phyloP scores from a whole-genome alignment of 345 rosid genomes.

The Combretum micranthum region DNA sequence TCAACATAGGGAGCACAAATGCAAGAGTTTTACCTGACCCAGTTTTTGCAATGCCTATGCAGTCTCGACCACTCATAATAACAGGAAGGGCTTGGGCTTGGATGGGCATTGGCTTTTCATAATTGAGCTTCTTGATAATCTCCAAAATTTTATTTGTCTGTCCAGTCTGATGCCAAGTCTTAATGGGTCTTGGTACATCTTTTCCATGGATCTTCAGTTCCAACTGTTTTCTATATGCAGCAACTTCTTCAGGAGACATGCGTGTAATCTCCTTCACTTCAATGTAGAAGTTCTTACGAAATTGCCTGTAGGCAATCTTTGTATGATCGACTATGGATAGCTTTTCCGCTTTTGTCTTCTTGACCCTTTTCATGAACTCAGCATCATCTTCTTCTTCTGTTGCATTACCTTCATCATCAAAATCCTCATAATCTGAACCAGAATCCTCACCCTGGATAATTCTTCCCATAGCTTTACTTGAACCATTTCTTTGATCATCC shows the following conservation, averaged over 20 bases:
- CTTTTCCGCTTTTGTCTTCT: conserved; percentile 95
- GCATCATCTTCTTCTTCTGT: conserved; percentile 87
- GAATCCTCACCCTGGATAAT: conserved; percentile 97
- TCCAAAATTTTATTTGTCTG: conserved; percentile 79
- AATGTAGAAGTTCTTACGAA: conserved; percentile 79
- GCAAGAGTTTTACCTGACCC: conserved; percentile 98
- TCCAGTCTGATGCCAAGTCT: conserved; percentile 96
- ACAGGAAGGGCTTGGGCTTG: conserved; percentile 93
- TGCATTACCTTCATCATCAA: conserved; percentile 52
- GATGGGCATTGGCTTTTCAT: conserved; percentile 92
- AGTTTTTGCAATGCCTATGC: conserved; percentile 95
- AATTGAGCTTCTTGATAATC: conserved; percentile 76
- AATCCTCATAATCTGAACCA: conserved; percentile 68
- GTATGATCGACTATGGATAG: conserved; percentile 87
- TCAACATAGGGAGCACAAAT: conserved; percentile 93
- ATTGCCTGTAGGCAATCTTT: conserved; percentile 73
- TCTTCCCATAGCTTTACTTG: conserved; percentile 69
- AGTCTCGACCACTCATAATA: conserved; percentile 97
- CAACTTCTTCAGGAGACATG: conserved; percentile 80
- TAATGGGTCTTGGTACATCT: conserved; percentile 85
- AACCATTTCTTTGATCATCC: conserved; percentile 40
- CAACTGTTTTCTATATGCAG: conserved; percentile 69
- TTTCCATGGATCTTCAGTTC: conserved; percentile 93
- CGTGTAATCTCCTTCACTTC: conserved; percentile 84
- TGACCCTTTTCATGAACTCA: conserved; percentile 97